Evolutionary conservation across 2,329 filamentous ascomycete genomes (phyloP).

Genomic region (Rachicladosporium sp.): DNA sequence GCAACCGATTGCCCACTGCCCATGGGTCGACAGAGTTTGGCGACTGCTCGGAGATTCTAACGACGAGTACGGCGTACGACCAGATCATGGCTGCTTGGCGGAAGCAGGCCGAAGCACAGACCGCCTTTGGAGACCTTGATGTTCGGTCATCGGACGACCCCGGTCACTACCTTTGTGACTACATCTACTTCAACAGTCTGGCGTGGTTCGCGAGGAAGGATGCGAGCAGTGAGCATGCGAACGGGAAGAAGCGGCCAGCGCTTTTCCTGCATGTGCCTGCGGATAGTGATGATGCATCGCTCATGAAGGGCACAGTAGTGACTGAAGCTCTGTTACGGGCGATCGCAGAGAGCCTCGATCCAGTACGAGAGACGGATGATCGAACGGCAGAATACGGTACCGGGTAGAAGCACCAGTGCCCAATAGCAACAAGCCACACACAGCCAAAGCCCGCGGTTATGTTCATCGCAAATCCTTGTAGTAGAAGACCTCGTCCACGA

Average conservation of each 20-base stretch:
- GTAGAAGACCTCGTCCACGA: constrained; percentile 44
- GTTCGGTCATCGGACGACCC: constrained; percentile 21
- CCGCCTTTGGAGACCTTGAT: too few relatives aligned
- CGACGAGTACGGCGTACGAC: constrained; percentile 21
- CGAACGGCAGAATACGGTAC: too few relatives aligned
- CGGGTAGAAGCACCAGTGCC: too few relatives aligned
- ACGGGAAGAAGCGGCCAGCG: constrained; percentile 18
- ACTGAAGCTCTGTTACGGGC: constrained; percentile 22
- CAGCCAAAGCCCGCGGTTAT: too few relatives aligned
- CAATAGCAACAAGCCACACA: too few relatives aligned
- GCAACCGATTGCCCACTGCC: constrained; percentile 20
- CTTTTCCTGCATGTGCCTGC: constrained; percentile 32
- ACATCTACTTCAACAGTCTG: constrained; percentile 31
- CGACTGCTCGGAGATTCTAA: constrained; percentile 19
- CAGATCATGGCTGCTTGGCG: constrained; percentile 18
- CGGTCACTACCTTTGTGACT: constrained; percentile 33
- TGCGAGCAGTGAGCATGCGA: constrained; percentile 11
- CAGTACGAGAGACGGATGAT: too few relatives aligned
- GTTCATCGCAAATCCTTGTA: constrained; percentile 53
- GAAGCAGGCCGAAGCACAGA: constrained; percentile 9
- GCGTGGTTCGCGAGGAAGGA: constrained; percentile 20
- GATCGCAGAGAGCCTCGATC: constrained; percentile 25
- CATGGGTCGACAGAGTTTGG: constrained; percentile 13
- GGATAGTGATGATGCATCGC: constrained; percentile 22
- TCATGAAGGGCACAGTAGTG: constrained; percentile 20